Evolutionary conservation across 2,329 filamentous ascomycete species (phyloP), one percentile per base, ranked within the genome.

Genomic region (Fusarium sp.): DNA sequence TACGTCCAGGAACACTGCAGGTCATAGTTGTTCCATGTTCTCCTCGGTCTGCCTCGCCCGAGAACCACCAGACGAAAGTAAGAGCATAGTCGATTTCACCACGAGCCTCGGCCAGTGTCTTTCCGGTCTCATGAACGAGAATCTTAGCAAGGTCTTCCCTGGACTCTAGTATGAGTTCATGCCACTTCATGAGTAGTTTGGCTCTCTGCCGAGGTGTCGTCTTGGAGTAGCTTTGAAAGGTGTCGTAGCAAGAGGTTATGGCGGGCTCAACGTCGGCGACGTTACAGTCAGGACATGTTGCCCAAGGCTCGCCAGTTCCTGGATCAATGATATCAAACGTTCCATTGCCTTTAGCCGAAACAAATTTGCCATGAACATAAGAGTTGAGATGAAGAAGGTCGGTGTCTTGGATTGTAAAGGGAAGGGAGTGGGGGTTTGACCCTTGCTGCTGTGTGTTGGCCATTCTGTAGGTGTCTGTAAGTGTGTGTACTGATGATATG

Each of bases 61-160:
- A 79, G 66, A 89, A 89, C 87, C 87, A 90, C 79, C 85, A 85
- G 3, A 83, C 81, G 71, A 89, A 88, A 1, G 81, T 80, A 0
- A 82, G 74, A 3, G 84, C 85, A 65, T 89, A 88, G 73, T 88
- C 86, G 42, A 90, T 77, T 71, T 90, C 87, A 7, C 81, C 86
- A 7, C 81, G 77, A 0, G 87, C 83, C 71, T 90, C 87, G 14
- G 80, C 75, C 0, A 88, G 77, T 3, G 87, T 86, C 70, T 89
- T 89, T 4, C 88, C 87, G 0, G 86, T 89, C 76, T 90, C 86
- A 64, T 80, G 77, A 4, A 81, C 79, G 2, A 84, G 58, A 6
- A 84, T 74, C 34, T 69, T 77, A 1, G 82, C 81, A 6, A 84
- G 57, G 53, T 84, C 82, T 2, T 37, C 34, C 6, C 1, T 37